phyloP scores from a whole-genome alignment of 1,284 basidiomycete species.

The Naganishia liquefaciens region DNA sequence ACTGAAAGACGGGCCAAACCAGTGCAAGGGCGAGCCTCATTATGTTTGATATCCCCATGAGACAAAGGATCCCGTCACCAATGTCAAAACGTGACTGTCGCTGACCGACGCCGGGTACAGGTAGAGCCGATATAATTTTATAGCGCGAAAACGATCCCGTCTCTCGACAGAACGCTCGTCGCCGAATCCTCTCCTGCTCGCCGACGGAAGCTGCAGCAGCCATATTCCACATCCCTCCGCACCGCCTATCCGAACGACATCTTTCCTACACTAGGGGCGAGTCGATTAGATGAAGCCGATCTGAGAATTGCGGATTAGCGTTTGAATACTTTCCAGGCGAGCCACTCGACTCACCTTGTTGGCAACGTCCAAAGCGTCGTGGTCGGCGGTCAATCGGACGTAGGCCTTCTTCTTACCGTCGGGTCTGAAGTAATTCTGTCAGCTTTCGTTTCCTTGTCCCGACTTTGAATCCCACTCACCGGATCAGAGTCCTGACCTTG shows the following conservation, averaged over 20 bases:
- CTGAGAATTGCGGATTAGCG: constrained; percentile 34
- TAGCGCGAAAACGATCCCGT: not conserved
- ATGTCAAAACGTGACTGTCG: constrained; percentile 20
- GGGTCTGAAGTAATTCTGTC: constrained; percentile 62
- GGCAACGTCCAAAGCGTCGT: constrained; percentile 95
- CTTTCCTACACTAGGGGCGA: constrained; percentile 31
- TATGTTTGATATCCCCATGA: constrained; percentile 30
- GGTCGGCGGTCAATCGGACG: constrained; percentile 89
- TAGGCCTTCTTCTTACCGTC: constrained; percentile 99
- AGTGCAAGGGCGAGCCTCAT: constrained; percentile 16
- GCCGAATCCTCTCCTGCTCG: constrained; percentile 11
- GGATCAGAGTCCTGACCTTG: constrained; percentile 97
- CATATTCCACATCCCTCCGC: constrained; percentile 9
- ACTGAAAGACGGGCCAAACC: constrained; percentile 15
- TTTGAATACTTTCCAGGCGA: not conserved
- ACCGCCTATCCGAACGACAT: constrained; percentile 19
- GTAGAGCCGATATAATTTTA: constrained; percentile 20
- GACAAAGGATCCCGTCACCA: constrained; percentile 28
- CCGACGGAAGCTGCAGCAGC: constrained; percentile 1
- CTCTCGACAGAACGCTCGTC: not conserved
- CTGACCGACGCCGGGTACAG: constrained; percentile 9
- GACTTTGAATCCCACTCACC: constrained; percentile 59
- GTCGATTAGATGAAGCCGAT: constrained; percentile 55
- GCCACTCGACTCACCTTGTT: constrained; percentile 76
- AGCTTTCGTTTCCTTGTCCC: not conserved